Conservation (phyloP, 2,329 filamentous ascomycete species). For the Cladosporium austrohemisphaericum region DNA sequence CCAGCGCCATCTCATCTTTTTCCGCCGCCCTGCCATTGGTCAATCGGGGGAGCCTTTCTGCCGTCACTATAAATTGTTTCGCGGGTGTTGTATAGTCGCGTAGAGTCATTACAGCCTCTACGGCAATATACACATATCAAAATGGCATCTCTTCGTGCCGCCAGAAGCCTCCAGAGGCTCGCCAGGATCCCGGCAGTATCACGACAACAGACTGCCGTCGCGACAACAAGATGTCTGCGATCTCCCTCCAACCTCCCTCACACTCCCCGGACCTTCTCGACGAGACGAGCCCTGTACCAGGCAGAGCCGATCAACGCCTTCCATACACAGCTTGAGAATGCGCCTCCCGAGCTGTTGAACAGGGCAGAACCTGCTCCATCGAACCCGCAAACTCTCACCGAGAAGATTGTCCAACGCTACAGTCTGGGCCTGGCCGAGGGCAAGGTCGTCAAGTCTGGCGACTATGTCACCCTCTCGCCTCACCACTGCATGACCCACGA, state of each 20-base stretch:
- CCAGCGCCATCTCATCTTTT: conserved; percentile 14
- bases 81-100: not conserved
- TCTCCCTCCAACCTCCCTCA: conserved; percentile 19
- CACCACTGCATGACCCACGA: conserved; percentile 82
- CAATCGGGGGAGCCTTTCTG: not conserved
- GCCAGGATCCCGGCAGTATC: conserved; percentile 8
- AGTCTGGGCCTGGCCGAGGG: conserved; percentile 69
- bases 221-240: conserved; percentile 14
- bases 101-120: not conserved
- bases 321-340: conserved; percentile 59
- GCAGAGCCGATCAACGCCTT: conserved; percentile 53
- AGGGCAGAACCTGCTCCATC: conserved; percentile 47
- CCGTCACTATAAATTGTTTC: not conserved
- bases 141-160: conserved; percentile 21
- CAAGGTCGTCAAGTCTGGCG: conserved; percentile 72
- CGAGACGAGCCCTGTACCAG: conserved; percentile 21
- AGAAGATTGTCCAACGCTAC: conserved; percentile 87
- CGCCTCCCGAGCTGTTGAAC: conserved; percentile 69
- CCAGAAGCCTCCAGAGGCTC: conserved; percentile 23
- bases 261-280: conserved; percentile 27
- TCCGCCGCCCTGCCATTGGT: conserved; percentile 8
- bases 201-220: conserved; percentile 11
- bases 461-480: conserved; percentile 76
- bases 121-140: not conserved
- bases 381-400: conserved; percentile 74